Percentiles rank a stretch among this genome's conserved stretches.
Conservation (phyloP, 805 yeast genomes). For the Jamesozyma hellenica region DNA sequence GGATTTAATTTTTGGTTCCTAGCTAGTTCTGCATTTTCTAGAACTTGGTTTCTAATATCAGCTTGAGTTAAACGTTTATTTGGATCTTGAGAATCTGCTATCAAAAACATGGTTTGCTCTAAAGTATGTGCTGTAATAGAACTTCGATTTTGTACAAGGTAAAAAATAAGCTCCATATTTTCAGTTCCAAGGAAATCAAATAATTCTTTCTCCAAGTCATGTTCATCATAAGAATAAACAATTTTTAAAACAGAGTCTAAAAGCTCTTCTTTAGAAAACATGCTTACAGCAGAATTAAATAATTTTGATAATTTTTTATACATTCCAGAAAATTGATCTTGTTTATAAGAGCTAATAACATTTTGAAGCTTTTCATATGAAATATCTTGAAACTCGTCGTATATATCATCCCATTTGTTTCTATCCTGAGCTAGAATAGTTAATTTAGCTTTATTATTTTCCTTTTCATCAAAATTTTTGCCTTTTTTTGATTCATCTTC, state of each 20-base stretch:
- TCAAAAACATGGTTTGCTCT: conserved; percentile 14
- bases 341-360: conserved; percentile 12
- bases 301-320: conserved; percentile 14
- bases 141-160: conserved; percentile 17
- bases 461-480: conserved; percentile 27
- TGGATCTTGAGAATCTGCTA: conserved; percentile 15
- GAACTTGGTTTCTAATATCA: conserved; percentile 45
- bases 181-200: conserved; percentile 81
- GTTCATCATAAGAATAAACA: conserved; percentile 35
- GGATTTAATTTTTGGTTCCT: conserved; percentile 42
- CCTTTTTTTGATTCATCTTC: conserved; percentile 21
- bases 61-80: conserved; percentile 38
- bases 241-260: conserved; percentile 23
- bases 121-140: conserved; percentile 10
- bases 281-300: conserved; percentile 12
- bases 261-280: conserved; percentile 29
- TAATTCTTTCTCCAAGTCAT: conserved; percentile 57
- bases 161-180: conserved; percentile 67
- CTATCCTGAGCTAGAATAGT: conserved; percentile 31
- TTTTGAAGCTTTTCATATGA: conserved; percentile 18
- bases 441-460: conserved; percentile 24
- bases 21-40: conserved; percentile 39
- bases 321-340: conserved; percentile 6
- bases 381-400: conserved; percentile 28
- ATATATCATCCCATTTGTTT: conserved; percentile 31